Base-by-base conservation (phyloP, 768 basidiomycete species). In the Amanita inopinata region DNA sequence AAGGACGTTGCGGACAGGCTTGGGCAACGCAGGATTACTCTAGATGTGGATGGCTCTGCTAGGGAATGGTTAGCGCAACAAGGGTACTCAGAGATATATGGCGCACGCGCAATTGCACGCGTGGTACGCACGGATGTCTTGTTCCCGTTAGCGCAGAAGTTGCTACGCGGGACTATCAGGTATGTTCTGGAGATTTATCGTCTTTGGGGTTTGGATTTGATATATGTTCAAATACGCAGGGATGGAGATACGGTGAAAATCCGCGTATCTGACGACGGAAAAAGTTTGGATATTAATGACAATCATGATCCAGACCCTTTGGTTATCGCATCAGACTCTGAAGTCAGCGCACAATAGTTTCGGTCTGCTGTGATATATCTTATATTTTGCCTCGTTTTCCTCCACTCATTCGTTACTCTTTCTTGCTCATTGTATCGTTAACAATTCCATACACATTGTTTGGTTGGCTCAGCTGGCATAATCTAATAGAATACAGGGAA, bases 21-120 rank as follows among this genome's bases (percentile, higher is more conserved):
- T 27, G 70, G 67, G 46, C 63, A 70, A 37, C 66, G 82, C 23
- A 62, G 82, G 12, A 89, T 94, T 44, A 74, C 63, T 5, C 62
- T 93, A 25, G 78, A 91, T 40, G 76, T 89, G 1, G 76, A 80
- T 46, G 63, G 70, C 0, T 62, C 60, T 1, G 81, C 86, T 2
- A 66, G 65, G 20, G 63, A 71, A 3, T 86, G 82, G 83, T 69
- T 96, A 3, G 84, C 79, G 0, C 55, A 72, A 45, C 70, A 78
- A 34, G 91, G 91, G 0, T 92, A 87, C 57, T 91, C 87, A 3
- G 78, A 86, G 34, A 60, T 80, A 18, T 93, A 92, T 57, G 91
- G 91, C 17, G 91, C 91, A 0, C 70, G 91, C 23, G 84, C 88
- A 4, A 87, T 94, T 43, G 86, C 86, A 5, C 65, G 91, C n/a